A percentile compares a stretch with the other conserved stretches of the same genome.
Conservation (phyloP, 2,329 filamentous ascomycete genomes). For the Fusarium domesticum region DNA sequence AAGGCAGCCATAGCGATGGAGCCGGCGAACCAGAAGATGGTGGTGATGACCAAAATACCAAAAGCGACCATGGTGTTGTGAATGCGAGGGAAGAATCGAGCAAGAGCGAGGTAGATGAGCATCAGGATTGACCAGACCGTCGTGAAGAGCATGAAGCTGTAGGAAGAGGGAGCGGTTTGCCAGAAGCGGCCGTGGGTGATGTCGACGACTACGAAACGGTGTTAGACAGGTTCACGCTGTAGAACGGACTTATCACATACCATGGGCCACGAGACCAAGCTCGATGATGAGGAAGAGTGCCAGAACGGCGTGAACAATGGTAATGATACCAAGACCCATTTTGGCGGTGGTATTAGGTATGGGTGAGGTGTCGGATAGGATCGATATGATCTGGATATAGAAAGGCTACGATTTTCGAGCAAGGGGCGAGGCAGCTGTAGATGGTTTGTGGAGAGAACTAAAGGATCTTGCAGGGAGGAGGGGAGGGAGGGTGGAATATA, state of each 20-base stretch:
- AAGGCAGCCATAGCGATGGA: constrained; percentile 72
- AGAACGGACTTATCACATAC: constrained; percentile 43
- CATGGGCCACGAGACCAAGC: constrained; percentile 70
- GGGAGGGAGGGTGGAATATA: neutral
- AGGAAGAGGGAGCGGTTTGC: constrained; percentile 47
- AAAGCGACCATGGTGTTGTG: constrained; percentile 66
- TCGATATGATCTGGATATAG: no score
- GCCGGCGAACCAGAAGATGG: constrained; percentile 87
- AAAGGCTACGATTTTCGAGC: no score
- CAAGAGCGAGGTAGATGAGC: constrained; percentile 66
- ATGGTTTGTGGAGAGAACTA: no score
- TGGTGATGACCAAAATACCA: constrained; percentile 66
- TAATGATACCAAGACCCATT: constrained; percentile 55
- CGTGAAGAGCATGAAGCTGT: constrained; percentile 79
- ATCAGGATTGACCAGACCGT: constrained; percentile 72
- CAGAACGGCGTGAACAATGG: constrained; percentile 65
- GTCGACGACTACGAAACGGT: constrained; percentile 31
- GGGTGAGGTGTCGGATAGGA: neutral
- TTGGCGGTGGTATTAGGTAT: neutral
- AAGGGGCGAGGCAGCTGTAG: no score
- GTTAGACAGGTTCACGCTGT: constrained; percentile 8
- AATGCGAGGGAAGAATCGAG: constrained; percentile 56
- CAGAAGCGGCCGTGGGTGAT: constrained; percentile 32
- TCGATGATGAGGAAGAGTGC: constrained; percentile 68
- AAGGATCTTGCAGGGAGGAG: no score